A percentile compares a stretch with the other conserved stretches of the same genome.
These are phyloP conservation scores for Acanthamoeba royreba DNA, from an alignment of 208 protist species.

Conservation along the genomic window DNA sequence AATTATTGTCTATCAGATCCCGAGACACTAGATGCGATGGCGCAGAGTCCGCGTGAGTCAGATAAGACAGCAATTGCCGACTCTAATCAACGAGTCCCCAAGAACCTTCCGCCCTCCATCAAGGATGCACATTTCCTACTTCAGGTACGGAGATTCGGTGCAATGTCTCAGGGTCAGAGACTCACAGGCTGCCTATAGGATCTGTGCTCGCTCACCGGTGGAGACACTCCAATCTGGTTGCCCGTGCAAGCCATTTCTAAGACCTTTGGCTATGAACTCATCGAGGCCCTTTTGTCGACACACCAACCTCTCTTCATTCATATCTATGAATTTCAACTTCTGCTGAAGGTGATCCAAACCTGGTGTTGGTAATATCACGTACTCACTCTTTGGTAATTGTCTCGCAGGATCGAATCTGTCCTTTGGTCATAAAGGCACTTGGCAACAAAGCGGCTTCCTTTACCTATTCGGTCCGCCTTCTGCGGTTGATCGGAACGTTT, in stretches of 20 bases:
- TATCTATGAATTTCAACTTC: constrained; percentile 18
- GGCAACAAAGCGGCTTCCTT: background rate
- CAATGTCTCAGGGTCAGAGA: background rate
- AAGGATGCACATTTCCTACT: constrained; percentile 43
- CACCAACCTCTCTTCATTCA: constrained; percentile 35
- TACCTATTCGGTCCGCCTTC: constrained; percentile 3
- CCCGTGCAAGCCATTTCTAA: constrained; percentile 36
- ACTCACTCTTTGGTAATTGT: background rate
- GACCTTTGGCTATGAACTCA: constrained; percentile 46
- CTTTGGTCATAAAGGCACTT: background rate
- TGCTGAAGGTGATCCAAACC: background rate
- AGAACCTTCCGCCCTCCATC: constrained; percentile 48
- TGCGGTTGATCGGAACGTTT: constrained; percentile 13
- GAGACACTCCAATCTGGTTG: constrained; percentile 44
- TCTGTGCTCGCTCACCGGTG: constrained; percentile 35
- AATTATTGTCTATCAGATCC: background rate
- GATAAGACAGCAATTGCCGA: background rate
- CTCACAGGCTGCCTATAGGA: background rate
- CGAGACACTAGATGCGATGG: background rate
- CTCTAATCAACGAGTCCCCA: background rate
- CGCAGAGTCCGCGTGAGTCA: background rate
- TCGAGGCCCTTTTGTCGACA: constrained; percentile 17
- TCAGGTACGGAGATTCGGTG: background rate
- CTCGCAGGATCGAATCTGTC: background rate
- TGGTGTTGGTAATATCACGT: background rate